Conservation (phyloP, 345 rosid genomes). For the Citrus inodora region DNA sequence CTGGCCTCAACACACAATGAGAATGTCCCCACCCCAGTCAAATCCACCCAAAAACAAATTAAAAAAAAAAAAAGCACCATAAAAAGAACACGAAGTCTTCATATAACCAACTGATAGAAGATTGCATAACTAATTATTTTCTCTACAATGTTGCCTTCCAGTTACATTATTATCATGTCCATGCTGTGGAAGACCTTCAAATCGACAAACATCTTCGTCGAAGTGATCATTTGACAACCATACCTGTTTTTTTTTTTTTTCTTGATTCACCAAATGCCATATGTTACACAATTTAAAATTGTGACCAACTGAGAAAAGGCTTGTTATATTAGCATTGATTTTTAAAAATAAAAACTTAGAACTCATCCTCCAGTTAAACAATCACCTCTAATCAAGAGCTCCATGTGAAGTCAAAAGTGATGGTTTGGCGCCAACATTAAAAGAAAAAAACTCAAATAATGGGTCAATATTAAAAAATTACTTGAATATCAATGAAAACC, state of each 20-base stretch:
- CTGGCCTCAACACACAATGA: slow-evolving; percentile 18
- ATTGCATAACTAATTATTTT: background rate
- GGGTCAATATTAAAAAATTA: background rate
- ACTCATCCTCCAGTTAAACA: background rate
- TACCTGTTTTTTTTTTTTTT: background rate
- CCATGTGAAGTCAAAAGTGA: background rate
- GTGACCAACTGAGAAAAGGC: background rate
- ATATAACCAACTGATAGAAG: background rate
- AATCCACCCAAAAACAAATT: background rate
- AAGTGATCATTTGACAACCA: background rate
- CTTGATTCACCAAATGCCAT: background rate
- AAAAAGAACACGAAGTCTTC: background rate
- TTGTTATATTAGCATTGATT: background rate
- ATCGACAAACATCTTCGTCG: background rate
- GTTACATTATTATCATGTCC: background rate
- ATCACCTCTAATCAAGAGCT: background rate
- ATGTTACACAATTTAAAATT: background rate
- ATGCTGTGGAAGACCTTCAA: background rate
- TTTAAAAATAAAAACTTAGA: background rate
- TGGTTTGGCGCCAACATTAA: background rate
- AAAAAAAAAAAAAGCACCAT: background rate
- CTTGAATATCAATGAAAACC: background rate
- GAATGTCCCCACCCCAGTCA: slow-evolving; percentile 1
- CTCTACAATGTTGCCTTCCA: background rate
- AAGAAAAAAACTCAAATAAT: background rate